Conservation (phyloP, 1,284 basidiomycete species). For the Irpex sp. region DNA sequence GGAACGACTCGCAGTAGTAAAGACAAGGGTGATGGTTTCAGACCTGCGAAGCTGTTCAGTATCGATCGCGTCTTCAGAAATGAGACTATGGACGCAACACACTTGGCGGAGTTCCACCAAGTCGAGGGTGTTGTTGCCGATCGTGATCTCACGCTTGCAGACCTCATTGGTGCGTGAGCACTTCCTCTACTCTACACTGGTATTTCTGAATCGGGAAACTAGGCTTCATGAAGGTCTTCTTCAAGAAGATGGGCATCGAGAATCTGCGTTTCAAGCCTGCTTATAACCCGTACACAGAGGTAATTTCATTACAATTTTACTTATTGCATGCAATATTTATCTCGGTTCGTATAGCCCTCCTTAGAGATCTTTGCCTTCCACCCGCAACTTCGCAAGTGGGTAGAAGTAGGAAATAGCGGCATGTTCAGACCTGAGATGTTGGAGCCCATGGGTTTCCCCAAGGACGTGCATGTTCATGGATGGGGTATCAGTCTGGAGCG, state of each 20-base stretch:
- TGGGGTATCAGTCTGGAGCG: constrained; percentile 96
- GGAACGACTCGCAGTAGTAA: constrained; percentile 16
- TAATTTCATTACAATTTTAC: constrained; percentile 27
- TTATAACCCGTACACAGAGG: constrained; percentile 96
- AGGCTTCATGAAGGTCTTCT: constrained; percentile 99
- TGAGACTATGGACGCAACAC: constrained; percentile 99
- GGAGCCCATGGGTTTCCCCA: constrained; percentile 97
- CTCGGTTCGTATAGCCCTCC: constrained; percentile 64
- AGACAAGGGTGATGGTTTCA: constrained; percentile 66
- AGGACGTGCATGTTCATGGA: constrained; percentile 94
- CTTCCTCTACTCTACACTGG: background rate
- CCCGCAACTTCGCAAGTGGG: constrained; percentile 92
- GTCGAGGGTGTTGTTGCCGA: constrained; percentile 99
- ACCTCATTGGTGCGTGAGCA: constrained; percentile 77
- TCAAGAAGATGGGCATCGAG: constrained; percentile 95
- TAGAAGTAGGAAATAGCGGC: constrained; percentile 93
- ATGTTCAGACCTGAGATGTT: constrained; percentile 99
- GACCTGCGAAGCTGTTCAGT: constrained; percentile 95
- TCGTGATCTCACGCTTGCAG: constrained; percentile 90
- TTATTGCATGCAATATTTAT: background rate
- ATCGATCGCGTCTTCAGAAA: constrained; percentile 99
- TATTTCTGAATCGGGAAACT: constrained; percentile 1
- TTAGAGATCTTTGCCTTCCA: constrained; percentile 99
- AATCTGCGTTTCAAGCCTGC: constrained; percentile 97
- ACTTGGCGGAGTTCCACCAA: constrained; percentile 99